Evolutionary conservation across 345 rosid species (phyloP).

Genomic region (Boechera divaricarpa): DNA sequence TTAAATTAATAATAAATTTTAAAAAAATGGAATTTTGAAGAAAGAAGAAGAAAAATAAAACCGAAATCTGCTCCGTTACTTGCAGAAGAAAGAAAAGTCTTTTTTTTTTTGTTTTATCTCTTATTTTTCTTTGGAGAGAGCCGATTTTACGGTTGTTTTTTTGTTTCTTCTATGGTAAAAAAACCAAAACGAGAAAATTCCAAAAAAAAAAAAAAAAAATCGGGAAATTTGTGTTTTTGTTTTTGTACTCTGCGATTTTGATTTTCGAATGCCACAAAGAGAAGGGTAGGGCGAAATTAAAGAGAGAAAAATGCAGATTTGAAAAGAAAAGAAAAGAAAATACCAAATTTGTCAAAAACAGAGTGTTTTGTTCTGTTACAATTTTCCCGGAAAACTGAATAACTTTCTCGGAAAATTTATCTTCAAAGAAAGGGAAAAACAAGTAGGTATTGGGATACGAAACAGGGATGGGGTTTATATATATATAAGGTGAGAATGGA

Average conservation of each 20-base stretch:
- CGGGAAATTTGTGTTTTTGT: background rate
- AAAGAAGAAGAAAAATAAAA: constrained; percentile 1
- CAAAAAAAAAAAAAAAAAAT: background rate
- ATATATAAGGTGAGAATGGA: constrained; percentile 18
- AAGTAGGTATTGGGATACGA: background rate
- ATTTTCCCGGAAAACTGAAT: constrained; percentile 22
- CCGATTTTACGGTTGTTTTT: constrained; percentile 40
- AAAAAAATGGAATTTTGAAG: background rate
- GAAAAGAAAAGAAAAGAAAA: constrained; percentile 25
- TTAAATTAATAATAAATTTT: background rate
- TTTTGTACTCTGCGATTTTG: background rate
- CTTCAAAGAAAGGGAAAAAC: background rate
- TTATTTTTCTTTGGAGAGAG: constrained; percentile 33
- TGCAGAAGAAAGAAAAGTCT: constrained; percentile 44
- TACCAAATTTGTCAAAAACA: background rate
- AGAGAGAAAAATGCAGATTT: constrained; percentile 35
- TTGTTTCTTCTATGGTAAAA: constrained; percentile 27
- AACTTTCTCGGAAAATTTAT: constrained; percentile 20
- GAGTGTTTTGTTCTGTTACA: background rate
- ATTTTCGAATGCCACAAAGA: constrained; percentile 4
- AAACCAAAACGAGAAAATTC: background rate
- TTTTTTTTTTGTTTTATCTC: background rate
- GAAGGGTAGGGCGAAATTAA: background rate
- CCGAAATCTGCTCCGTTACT: constrained; percentile 48
- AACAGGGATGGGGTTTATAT: constrained; percentile 19